Conservation (phyloP, 305 asterid genomes). For the Caryopteris hybrid region DNA sequence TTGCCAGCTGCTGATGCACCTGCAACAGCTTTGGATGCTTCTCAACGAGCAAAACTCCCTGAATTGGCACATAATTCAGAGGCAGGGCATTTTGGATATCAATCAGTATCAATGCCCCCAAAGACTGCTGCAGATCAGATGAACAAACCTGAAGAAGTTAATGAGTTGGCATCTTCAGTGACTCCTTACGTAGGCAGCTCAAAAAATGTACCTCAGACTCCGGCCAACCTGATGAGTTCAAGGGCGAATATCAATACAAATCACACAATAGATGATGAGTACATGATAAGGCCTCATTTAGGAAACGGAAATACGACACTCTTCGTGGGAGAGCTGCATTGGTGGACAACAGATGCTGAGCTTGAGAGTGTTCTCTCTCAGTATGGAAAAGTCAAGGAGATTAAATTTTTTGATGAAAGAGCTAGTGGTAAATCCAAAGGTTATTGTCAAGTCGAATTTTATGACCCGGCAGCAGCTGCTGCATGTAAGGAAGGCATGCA, state of each 20-base stretch:
- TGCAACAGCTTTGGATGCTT: slow-evolving; percentile 34
- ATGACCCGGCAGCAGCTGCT: slow-evolving; percentile 68
- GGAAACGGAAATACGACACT: slow-evolving; percentile 73
- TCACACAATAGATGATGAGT: slow-evolving; percentile 46
- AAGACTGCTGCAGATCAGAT: slow-evolving; percentile 25
- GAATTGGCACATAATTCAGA: slow-evolving; percentile 36
- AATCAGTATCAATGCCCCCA: no score
- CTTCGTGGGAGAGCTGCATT: slow-evolving; percentile 92
- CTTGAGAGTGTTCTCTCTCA: slow-evolving; percentile 58
- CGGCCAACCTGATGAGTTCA: slow-evolving; percentile 33
- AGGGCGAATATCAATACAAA: slow-evolving; percentile 37
- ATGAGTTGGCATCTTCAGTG: slow-evolving; percentile 38
- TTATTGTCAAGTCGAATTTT: slow-evolving; percentile 91
- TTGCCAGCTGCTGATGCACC: slow-evolving; percentile 33
- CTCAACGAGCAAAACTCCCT: slow-evolving; percentile 46
- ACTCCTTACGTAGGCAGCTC: slow-evolving; percentile 45
- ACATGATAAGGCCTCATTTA: background rate
- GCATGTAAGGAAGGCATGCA: slow-evolving; percentile 92
- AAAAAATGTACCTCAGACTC: slow-evolving; percentile 40
- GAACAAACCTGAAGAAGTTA: slow-evolving; percentile 30
- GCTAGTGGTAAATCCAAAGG: slow-evolving; percentile 99
- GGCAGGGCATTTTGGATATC: no score
- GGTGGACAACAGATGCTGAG: slow-evolving; percentile 99
- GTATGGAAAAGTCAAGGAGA: slow-evolving; percentile 83
- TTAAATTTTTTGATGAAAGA: slow-evolving; percentile 84